A percentile compares a stretch with the other conserved stretches of the same genome.
Evolutionary conservation across 1,284 basidiomycete genomes (phyloP).

Genomic region (Tremellales sp.): DNA sequence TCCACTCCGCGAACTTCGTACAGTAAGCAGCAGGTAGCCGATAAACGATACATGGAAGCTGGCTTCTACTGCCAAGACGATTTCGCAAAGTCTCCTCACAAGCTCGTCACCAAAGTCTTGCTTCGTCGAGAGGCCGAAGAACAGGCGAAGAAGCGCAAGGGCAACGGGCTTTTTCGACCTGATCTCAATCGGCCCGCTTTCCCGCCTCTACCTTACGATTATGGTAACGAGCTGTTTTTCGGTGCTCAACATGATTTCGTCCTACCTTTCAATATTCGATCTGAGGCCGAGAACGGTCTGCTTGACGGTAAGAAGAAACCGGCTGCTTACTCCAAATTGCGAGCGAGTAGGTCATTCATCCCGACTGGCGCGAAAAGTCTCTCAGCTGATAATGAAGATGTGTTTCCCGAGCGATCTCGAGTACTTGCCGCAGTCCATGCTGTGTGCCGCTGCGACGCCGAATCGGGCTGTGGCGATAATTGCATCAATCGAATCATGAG

Average conservation of each 20-base stretch:
- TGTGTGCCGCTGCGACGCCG: conserved; percentile 45
- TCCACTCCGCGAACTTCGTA: too few species aligned
- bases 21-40: too few species aligned
- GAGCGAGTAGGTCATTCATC: conserved; percentile 27
- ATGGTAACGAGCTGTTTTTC: conserved; percentile 35
- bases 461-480: conserved; percentile 44
- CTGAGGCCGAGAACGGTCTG: conserved; percentile 42
- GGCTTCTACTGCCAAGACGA: conserved; percentile 42
- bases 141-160: not conserved
- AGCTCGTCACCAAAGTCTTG: conserved; percentile 31
- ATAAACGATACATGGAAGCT: conserved; percentile 33
- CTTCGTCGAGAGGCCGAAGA: conserved; percentile 4
- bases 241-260: conserved; percentile 39
- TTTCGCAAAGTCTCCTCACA: conserved; percentile 19
- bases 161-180: not conserved
- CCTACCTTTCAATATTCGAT: conserved; percentile 44
- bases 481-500: conserved; percentile 53
- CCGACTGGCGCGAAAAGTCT: not conserved
- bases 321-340: conserved; percentile 31
- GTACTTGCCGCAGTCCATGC: conserved; percentile 23
- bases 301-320: conserved; percentile 45
- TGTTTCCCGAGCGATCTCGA: conserved; percentile 33
- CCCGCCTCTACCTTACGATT: conserved; percentile 40
- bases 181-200: conserved; percentile 15
- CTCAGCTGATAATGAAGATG: conserved; percentile 26